Conservation (phyloP, 345 rosid genomes). For the Xanthoceras sorbifolium region DNA sequence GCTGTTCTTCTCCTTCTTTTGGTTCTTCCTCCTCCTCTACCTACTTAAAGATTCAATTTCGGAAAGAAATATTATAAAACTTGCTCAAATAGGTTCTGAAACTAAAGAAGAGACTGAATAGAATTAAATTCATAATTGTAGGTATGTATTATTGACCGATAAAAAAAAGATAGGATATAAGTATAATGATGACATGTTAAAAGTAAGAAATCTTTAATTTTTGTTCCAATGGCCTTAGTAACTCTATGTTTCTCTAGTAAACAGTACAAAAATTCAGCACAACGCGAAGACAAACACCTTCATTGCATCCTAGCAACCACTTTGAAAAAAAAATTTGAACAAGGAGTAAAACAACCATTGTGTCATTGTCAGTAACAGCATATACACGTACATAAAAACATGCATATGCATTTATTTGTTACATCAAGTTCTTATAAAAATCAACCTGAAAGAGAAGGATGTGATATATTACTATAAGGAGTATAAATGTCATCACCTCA, state of each 20-base stretch:
- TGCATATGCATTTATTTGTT: too few relatives aligned
- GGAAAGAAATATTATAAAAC: background rate
- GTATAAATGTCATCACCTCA: slow-evolving; percentile 56
- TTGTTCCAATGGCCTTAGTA: background rate
- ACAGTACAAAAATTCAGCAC: background rate
- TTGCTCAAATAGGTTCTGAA: background rate
- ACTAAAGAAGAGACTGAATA: background rate
- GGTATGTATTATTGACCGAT: background rate
- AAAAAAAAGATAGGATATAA: background rate
- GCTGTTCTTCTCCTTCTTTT: slow-evolving; percentile 79
- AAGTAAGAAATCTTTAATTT: background rate
- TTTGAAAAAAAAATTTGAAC: background rate
- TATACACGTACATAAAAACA: background rate
- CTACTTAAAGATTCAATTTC: slow-evolving; percentile 36
- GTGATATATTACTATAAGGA: background rate
- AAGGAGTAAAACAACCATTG: background rate
- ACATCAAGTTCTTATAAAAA: background rate
- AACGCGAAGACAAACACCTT: background rate
- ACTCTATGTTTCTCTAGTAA: background rate
- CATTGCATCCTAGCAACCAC: background rate
- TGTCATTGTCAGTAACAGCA: background rate
- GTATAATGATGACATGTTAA: background rate
- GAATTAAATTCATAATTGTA: background rate
- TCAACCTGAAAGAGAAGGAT: background rate
- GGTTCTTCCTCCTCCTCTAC: slow-evolving; percentile 90